These are phyloP conservation scores for Triticum urartu DNA, from an alignment of 176 grass and related monocot genomes.

Conservation along the genomic window DNA sequence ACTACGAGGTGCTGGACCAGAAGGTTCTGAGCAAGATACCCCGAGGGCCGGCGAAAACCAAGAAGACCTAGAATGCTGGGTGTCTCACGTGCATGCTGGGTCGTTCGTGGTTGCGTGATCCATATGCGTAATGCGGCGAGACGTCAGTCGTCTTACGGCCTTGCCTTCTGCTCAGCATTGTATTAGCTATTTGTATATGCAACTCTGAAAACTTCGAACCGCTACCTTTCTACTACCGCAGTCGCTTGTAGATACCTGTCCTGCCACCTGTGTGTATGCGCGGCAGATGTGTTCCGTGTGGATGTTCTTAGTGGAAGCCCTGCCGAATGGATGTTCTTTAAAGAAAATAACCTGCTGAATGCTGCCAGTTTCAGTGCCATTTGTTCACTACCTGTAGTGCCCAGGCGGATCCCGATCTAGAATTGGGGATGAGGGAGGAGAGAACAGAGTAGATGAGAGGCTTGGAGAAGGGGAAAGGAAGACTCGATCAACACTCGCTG, in stretches of 20 bases:
- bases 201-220: background rate
- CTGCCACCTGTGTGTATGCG: too few species aligned
- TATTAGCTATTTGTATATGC: conserved; percentile 2
- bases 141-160: background rate
- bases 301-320: background rate
- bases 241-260: conserved; percentile 17
- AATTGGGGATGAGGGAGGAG: too few species aligned
- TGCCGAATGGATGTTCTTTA: background rate
- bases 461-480: too few species aligned
- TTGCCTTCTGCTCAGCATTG: background rate
- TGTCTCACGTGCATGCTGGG: background rate
- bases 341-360: background rate
- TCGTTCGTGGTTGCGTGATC: background rate
- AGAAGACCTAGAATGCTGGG: conserved; percentile 49
- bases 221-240: background rate
- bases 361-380: background rate
- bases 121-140: background rate
- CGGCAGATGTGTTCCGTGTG: background rate
- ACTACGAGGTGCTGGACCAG: conserved; percentile 58
- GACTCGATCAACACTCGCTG: too few species aligned
- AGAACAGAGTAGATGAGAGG: too few species aligned
- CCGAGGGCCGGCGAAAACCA: conserved; percentile 42
- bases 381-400: background rate
- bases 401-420: too few species aligned
- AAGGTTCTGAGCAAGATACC: conserved; percentile 88